Base-by-base conservation (phyloP, 2,329 filamentous ascomycete genomes). In the Fusarium falciforme region DNA sequence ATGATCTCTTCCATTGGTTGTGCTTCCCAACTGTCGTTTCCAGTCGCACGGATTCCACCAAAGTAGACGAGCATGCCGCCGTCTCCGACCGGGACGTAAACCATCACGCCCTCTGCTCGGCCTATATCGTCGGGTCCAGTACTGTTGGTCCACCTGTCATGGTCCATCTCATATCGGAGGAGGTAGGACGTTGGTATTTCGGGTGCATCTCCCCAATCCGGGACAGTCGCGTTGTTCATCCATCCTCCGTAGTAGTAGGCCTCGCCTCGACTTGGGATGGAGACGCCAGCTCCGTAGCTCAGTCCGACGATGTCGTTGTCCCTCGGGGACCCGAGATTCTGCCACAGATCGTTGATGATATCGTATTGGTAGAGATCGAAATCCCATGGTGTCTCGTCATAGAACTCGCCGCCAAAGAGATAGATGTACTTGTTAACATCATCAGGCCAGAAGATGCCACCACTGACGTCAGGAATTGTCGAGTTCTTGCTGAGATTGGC, bases 201-300 rank as follows among this genome's bases (percentile, higher is more conserved):
- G 9, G 82, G 78, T 2, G 85, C 86, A 17, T 78, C 79, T 4
- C 75, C 74, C 89, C 89, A 92, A 10, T 84, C 84, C 1, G 86
- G 82, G 2, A 85, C 83, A 1, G 89, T 89, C 54, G 80, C 79
- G 71, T 89, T 89, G 73, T 87, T 90, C 66, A 89, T 82, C 87
- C 88, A 92, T 44, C 91, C 91, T 49, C 91, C 91, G 70, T 90
- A 88, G 77, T 91, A 91, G 76, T 88, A 93, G 2, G 87, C 90
- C 66, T 88, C 82, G 12, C 88, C 90, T 3, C 86, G 83, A 40
- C 86, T 84, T 6, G 89, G 84, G 11, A 90, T 84, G 3, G 87
- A 85, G 11, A 87, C 85, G 14, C 89, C 88, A 16, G 89, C 89
- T 12, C 90, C 90, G 68, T 87, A 91, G 7, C 89, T 86, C 3